These are phyloP conservation scores for Peltaster fructicola DNA, from an alignment of 2,329 filamentous ascomycete genomes.

Conservation along the genomic window DNA sequence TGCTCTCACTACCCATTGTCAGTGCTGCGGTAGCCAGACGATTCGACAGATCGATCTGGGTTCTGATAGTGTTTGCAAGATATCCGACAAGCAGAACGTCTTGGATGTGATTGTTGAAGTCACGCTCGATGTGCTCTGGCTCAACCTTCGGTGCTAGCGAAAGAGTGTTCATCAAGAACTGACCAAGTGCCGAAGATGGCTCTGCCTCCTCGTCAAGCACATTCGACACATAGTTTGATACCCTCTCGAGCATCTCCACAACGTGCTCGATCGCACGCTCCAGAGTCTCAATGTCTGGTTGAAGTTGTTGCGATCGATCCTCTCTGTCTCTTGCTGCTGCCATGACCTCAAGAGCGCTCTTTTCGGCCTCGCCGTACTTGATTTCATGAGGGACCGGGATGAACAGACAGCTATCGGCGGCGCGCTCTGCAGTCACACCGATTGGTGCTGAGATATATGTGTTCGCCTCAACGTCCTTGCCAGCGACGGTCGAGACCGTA, in stretches of 20 bases:
- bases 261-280: constrained; percentile 77
- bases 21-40: constrained; percentile 54
- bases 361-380: constrained; percentile 66
- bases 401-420: constrained; percentile 91
- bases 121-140: constrained; percentile 72
- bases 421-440: constrained; percentile 83
- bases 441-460: constrained; percentile 94
- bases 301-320: constrained; percentile 51
- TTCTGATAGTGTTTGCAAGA: constrained; percentile 95
- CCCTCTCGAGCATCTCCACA: constrained; percentile 74
- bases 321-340: constrained; percentile 65
- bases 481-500: constrained; percentile 79
- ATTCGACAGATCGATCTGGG: constrained; percentile 96
- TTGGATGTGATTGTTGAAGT: constrained; percentile 99
- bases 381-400: constrained; percentile 94
- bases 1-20: constrained; percentile 25
- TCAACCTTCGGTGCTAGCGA: constrained; percentile 92
- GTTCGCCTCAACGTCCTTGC: constrained; percentile 72
- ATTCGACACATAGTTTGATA: constrained; percentile 79
- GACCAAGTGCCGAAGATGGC: constrained; percentile 78
- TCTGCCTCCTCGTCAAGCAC: constrained; percentile 86
- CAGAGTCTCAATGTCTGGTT: constrained; percentile 78
- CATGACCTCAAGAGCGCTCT: constrained; percentile 66
- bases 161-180: constrained; percentile 87
- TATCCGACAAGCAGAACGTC: constrained; percentile 97